Base-by-base conservation (phyloP, 352 stramenopile species). In the Phytophthora multivora region DNA sequence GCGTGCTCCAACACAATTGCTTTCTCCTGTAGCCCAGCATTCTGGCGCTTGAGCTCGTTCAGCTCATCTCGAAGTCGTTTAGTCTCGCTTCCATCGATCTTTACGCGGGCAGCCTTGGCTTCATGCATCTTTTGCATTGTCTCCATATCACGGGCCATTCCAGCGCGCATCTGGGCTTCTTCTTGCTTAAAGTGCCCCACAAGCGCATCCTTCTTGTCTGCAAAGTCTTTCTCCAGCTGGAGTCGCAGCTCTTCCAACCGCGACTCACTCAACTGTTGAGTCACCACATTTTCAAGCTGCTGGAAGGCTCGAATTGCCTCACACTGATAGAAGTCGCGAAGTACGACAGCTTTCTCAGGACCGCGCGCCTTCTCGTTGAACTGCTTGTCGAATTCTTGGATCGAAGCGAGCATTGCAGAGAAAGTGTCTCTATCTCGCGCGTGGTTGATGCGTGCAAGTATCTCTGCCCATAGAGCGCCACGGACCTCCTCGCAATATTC, bases 51-150 rank as follows among this genome's bases (percentile, higher is more conserved):
- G 4, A 77, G 42, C 2, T 73, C 55, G 1, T 10, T 48, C 2
- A 90, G 35, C 39, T 90, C 73, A 5, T 90, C 80, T 4, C 71
- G 69, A 47, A 80, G 38, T 7, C 83, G 78, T 42, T 81, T 86
- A 5, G 58, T 58, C 35, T 90, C 84, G 31, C 70, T 78, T 11
- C 78, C 75, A 40, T 92, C 84, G 26, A 95, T 88, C 25, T 90
- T 89, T 23, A 64, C 73, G 15, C 86, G 80, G 4, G 79, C 57
- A 3, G 50, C 73, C 39, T 88, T 86, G 6, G 67, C 79, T 31
- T 85, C 54, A 31, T 90, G 77, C 51, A 90, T 63, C 38, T 91
- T 92, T 41, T 87, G 77, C 75, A 85, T 86, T 46, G 82, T 84
- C 36, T 89, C 73, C 48, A 85, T 69, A 51, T 95, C 86, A 3